Base-by-base conservation (phyloP, 108 stramenopile species). In the Cyclotella baltica region DNA sequence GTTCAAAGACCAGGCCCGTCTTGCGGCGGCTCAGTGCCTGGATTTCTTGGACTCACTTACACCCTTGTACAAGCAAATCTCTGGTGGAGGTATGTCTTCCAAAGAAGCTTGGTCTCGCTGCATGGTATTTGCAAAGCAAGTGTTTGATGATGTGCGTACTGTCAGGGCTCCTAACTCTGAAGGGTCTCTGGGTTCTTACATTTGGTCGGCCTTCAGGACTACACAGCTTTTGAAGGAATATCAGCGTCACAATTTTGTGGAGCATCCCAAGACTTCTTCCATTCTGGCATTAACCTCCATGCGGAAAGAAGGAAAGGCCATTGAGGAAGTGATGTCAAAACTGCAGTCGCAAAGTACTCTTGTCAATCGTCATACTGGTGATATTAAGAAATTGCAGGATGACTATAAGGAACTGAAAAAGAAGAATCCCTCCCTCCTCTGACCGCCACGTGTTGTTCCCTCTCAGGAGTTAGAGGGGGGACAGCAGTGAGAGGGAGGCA, bases 91-190 rank as follows among this genome's bases (percentile, higher is more conserved):
- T 2, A 34, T 67, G 43, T 47, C 43, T 6, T 9, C 31, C 0
- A 67, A 67, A 19, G 67, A 67, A 0, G 9, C 48, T 13, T 67
- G 67, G 67, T 27, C 28, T 20, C 47, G 67, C 33, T 40, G 38
- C 4, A 15, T 50, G 9, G 67, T 19, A 6, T 51, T 33, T 31
- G 43, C 30, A 25, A 34, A 48, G 27, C 48, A 67, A 5, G 33
- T 67, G 1, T 67, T 48, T 30, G 67, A 67, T 33, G 67, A 28
- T 1, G 50, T 67, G 11, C 10, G 2, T 0, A 6, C 43, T 9
- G 48, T 67, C 28, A 37, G 48, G 9, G 50, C 31, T 31, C 4
- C 52, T 2, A 67, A 31, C 29, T 18, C 30, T 0, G 19, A 52
- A 10, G 19, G 28, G n/a, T 19, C 47, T 5, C 50, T 33, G 30